Base-by-base conservation (phyloP, 2,329 filamentous ascomycete genomes). In the Talaromyces sp. region DNA sequence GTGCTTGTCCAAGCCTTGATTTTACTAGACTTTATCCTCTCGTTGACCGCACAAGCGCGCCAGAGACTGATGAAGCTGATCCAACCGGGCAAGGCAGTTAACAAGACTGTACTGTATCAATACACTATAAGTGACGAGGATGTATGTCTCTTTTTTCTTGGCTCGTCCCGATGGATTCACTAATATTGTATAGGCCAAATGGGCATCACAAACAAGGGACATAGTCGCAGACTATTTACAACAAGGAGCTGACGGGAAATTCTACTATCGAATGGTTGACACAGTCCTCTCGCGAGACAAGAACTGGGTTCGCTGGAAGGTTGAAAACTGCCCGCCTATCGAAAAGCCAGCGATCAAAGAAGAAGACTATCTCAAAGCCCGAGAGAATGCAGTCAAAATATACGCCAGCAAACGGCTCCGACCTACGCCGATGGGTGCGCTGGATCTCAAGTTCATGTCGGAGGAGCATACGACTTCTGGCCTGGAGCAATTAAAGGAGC, bases 221-320 rank as follows among this genome's bases (percentile, higher is more conserved):
- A 81, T 82, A 7, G 96, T 97, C 68, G 89, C 89, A 61, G 85
- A 86, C 61, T 96, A 97, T 74, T 83, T 99, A 60, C 89, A 89
- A 70, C 83, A 88, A 67, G 90, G 90, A 21, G 78, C 82, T 48
- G 92, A 96, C 69, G 94, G 94, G 31, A 90, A 91, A 64, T 96
- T 96, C 75, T 99, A 97, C 75, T 89, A 92, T 75, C 88, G 94
- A 43, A 96, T 97, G 85, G 92, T 99, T 32, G 93, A 97, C 73
- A 97, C 92, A 12, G 93, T 99, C 32, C 84, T 99, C 31, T 91
- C 91, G 26, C 85, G 94, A 64, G 94, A 99, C 75, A 97, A 97
- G 79, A 97, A 97, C 72, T 99, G 95, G 95, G 92, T 95, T 51
- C 88, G 92, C 64, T 99, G 94, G 94, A 99, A 99, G 77, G 88